These are phyloP conservation scores for Penicillium sp. DNA, from an alignment of 2,329 filamentous ascomycete genomes.

Conservation along the genomic window DNA sequence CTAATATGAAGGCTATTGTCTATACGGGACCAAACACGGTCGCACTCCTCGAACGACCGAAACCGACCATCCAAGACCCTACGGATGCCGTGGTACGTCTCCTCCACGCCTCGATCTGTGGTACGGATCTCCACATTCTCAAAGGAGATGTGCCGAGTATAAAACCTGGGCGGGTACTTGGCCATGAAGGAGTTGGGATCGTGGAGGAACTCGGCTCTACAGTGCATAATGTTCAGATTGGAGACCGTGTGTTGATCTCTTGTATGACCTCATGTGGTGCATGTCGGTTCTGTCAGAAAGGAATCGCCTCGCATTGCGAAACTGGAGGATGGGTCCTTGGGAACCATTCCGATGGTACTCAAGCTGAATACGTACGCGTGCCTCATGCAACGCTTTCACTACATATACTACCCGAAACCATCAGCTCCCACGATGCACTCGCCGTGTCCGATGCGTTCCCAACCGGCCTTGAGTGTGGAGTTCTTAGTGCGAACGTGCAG, in stretches of 20 bases:
- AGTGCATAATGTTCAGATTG: conserved; percentile 50
- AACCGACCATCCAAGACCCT: conserved; percentile 42
- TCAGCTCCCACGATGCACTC: conserved; percentile 47
- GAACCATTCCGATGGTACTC: conserved; percentile 54
- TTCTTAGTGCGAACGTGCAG: conserved; percentile 52
- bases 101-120: conserved; percentile 53
- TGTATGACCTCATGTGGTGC: conserved; percentile 54
- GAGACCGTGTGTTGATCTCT: conserved; percentile 54
- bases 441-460: conserved; percentile 59
- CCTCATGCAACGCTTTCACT: conserved; percentile 53
- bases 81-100: conserved; percentile 54
- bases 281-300: conserved; percentile 53
- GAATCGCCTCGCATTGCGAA: conserved; percentile 55
- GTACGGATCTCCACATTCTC: conserved; percentile 58
- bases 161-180: conserved; percentile 48
- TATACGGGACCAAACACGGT: conserved; percentile 40
- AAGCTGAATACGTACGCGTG: conserved; percentile 58
- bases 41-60: conserved; percentile 43
- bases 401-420: conserved; percentile 44
- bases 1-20: conserved; percentile 51
- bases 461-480: conserved; percentile 57
- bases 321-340: conserved; percentile 58
- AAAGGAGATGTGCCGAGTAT: conserved; percentile 55
- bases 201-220: conserved; percentile 48
- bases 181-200: conserved; percentile 56